Evolutionary conservation across 768 basidiomycete genomes (phyloP).

Genomic region (Pleurotus platypus): DNA sequence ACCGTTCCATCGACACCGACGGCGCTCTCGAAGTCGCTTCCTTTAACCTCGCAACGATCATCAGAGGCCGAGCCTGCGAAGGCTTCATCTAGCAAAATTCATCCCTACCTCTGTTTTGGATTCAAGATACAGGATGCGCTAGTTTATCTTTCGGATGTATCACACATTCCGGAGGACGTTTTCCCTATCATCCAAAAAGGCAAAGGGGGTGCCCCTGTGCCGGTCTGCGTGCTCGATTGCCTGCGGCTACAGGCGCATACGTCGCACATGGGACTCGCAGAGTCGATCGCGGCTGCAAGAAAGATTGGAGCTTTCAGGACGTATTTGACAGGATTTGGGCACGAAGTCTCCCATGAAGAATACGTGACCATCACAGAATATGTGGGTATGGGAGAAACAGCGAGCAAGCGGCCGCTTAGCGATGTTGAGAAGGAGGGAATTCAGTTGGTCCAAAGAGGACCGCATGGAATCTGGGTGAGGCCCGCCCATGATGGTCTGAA

Average conservation of each 20-base stretch:
- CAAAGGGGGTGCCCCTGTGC: slow-evolving; percentile 24
- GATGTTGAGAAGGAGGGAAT: slow-evolving; percentile 28
- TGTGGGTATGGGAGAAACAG: slow-evolving; percentile 23
- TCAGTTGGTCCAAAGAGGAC: slow-evolving; percentile 42
- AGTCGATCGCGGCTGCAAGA: slow-evolving; percentile 54
- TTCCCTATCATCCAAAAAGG: slow-evolving; percentile 48
- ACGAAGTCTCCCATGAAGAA: slow-evolving; percentile 77
- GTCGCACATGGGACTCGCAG: slow-evolving; percentile 78
- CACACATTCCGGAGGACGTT: slow-evolving; percentile 69
- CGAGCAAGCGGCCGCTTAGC: slow-evolving; percentile 24
- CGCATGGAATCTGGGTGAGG: slow-evolving; percentile 50
- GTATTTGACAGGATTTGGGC: slow-evolving; percentile 74
- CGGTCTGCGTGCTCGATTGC: slow-evolving; percentile 76
- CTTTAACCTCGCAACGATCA: neutral
- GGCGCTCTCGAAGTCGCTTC: slow-evolving; percentile 10
- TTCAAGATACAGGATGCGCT: slow-evolving; percentile 66
- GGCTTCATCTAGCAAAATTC: slow-evolving; percentile 21
- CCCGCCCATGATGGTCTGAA: slow-evolving; percentile 77
- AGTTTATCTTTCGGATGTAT: slow-evolving; percentile 82
- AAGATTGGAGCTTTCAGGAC: slow-evolving; percentile 57
- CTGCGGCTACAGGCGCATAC: slow-evolving; percentile 60
- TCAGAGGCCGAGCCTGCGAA: neutral
- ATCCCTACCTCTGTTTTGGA: slow-evolving; percentile 66
- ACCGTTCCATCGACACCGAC: slow-evolving; percentile 25
- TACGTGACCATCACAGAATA: slow-evolving; percentile 60